Evolutionary conservation across 371 early-diverging fungal genomes (phyloP), one percentile per base, ranked within the genome.

Genomic region (Syncephalastrum contaminatum): DNA sequence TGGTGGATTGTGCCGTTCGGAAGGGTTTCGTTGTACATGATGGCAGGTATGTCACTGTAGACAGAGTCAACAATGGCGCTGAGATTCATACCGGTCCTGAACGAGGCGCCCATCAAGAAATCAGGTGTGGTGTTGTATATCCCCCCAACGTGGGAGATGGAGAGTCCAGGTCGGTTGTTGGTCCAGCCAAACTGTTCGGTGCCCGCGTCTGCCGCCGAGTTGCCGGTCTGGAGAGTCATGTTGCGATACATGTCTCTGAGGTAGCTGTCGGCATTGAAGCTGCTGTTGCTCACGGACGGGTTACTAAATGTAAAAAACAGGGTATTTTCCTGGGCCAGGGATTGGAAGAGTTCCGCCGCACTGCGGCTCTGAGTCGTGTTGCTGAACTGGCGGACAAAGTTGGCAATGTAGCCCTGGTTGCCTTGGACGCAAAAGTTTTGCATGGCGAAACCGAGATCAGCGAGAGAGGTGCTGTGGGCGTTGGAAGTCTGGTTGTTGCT

Each of bases 361-460:
- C 52, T 48, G 0, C 40, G 60, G 8, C 75, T 69, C 39, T 71
- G 72, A 40, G 60, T 59, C n/a, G 75, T 44, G 51, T 66, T 51
- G 48, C 41, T 65, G 53, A 79, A 75, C 10, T 50, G 24, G 20
- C 56, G 51, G n/a, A 79, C 56, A 48, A 79, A 79, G 43, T 79
- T 68, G 51, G 73, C 54, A 22, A 79, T 72, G 48, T 75, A 79
- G 7, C 67, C 69, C 39, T 73, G 53, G 8, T 58, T 66, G 21
- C 58, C 59, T 14, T 65, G 61, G 3, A 73, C 75, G 62, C 79
- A 79, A 51, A 79, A 73, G 21, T 73, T 64, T 40, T 75, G 75
- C 70, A 79, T 73, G 10, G 63, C 60, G 50, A 67, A 66, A 2
- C 70, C 73, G 20, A 72, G 20, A 3, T 61, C 16, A 75, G 30